phyloP scores from a whole-genome alignment of 2,329 filamentous ascomycete species.

The Trichoderma hamatum region DNA sequence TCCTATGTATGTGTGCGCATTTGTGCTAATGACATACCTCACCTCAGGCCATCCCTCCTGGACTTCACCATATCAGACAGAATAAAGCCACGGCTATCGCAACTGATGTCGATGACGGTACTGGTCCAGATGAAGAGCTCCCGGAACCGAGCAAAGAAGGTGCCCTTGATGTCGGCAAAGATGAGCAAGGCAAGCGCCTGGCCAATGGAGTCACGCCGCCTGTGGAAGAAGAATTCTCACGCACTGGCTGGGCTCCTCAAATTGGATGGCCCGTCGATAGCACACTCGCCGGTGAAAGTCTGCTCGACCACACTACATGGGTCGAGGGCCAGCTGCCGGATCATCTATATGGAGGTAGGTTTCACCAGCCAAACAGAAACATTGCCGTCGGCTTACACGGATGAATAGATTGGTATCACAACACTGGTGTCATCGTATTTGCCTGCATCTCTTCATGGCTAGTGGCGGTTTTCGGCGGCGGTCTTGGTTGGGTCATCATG shows the following conservation, averaged over 20 bases:
- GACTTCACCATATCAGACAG: conserved; percentile 41
- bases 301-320: conserved; percentile 87
- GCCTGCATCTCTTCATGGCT: conserved; percentile 91
- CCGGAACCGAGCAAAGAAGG: conserved; percentile 73
- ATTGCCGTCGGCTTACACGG: background rate
- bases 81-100: conserved; percentile 69
- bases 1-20: conserved; percentile 30
- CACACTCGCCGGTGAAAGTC: conserved; percentile 61
- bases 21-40: conserved; percentile 25
- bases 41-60: conserved; percentile 43
- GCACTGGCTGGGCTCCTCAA: conserved; percentile 84
- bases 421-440: conserved; percentile 90
- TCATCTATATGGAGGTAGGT: conserved; percentile 82
- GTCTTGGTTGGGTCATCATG: conserved; percentile 89
- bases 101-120: conserved; percentile 78
- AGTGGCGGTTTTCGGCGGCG: conserved; percentile 84
- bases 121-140: conserved; percentile 72
- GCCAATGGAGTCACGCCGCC: conserved; percentile 57
- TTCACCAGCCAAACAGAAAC: background rate
- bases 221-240: conserved; percentile 49
- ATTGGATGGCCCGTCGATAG: conserved; percentile 72
- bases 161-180: conserved; percentile 59
- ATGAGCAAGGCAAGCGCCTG: conserved; percentile 52
- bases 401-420: conserved; percentile 92
- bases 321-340: conserved; percentile 84